phyloP scores from a whole-genome alignment of 1,284 basidiomycete genomes.

The Chondrostereum purpureum region DNA sequence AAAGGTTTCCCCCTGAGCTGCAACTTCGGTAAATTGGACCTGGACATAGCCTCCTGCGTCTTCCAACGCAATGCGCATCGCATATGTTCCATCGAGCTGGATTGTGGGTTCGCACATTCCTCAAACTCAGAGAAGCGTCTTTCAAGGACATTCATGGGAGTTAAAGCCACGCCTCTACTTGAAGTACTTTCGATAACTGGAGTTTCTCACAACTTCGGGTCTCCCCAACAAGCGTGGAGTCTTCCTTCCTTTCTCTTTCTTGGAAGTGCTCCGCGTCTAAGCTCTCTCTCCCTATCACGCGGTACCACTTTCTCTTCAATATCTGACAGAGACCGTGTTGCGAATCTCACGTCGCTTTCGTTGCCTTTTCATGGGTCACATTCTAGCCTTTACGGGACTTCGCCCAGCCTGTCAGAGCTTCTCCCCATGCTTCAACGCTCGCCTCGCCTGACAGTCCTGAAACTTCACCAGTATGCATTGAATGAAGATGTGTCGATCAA shows the following conservation, averaged over 20 bases:
- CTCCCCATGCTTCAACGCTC: conserved; percentile 1
- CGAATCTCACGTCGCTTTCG: conserved; percentile 1
- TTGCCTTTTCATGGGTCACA: too few species aligned
- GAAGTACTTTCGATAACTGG: background rate
- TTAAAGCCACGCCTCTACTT: background rate
- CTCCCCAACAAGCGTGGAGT: background rate
- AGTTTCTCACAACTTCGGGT: background rate
- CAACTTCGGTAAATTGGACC: background rate
- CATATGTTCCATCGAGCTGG: background rate
- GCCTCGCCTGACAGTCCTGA: conserved; percentile 1
- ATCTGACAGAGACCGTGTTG: background rate
- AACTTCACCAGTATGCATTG: conserved; percentile 3
- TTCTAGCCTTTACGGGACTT: background rate
- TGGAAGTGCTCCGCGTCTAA: conserved; percentile 4
- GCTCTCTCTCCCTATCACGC: background rate
- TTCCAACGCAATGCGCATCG: background rate
- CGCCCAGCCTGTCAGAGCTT: conserved; percentile 3
- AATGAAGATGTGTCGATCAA: too few species aligned
- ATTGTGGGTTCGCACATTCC: too few species aligned
- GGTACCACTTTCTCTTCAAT: background rate
- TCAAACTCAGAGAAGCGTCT: background rate
- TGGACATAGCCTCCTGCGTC: background rate
- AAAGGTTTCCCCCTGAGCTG: conserved; percentile 4
- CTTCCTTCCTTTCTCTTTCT: conserved; percentile 4
- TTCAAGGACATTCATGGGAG: background rate